phyloP scores from a whole-genome alignment of 129 eudicot species.

The Oenanthe sinensis region DNA sequence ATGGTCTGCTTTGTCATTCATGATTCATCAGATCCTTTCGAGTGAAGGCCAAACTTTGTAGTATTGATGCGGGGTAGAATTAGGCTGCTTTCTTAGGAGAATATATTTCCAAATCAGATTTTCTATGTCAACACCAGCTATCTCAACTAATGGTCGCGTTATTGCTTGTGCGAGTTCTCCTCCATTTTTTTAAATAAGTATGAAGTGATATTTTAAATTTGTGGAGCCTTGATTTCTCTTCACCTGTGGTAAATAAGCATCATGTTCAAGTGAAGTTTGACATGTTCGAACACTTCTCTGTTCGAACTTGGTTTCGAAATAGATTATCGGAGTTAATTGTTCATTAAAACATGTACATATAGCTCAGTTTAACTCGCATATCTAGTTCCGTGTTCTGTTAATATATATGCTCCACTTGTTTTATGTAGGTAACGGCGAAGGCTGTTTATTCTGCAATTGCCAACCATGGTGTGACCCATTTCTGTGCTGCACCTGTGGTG shows the following conservation, averaged over 20 bases:
- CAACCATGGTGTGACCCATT: slow-evolving; percentile 64
- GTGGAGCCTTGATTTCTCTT: background rate
- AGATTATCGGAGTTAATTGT: background rate
- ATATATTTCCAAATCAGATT: background rate
- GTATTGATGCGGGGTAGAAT: background rate
- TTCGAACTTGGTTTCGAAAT: background rate
- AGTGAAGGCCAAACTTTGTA: background rate
- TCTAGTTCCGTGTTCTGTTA: background rate
- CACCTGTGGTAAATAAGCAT: background rate
- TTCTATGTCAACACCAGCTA: background rate
- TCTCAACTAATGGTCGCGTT: background rate
- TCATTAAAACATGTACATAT: background rate
- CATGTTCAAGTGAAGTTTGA: background rate
- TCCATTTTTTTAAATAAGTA: background rate
- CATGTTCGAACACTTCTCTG: background rate
- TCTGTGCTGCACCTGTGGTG: slow-evolving; percentile 90
- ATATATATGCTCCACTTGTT: background rate
- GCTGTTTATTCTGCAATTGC: slow-evolving; percentile 76
- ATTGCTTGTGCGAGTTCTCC: background rate
- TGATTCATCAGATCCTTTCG: background rate
- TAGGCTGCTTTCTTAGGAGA: background rate
- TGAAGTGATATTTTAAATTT: background rate
- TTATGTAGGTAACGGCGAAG: slow-evolving; percentile 58
- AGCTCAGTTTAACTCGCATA: background rate
- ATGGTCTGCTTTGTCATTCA: background rate